These are phyloP conservation scores for Saturnispora saitoi DNA, from an alignment of 805 yeast genomes.

Conservation along the genomic window DNA sequence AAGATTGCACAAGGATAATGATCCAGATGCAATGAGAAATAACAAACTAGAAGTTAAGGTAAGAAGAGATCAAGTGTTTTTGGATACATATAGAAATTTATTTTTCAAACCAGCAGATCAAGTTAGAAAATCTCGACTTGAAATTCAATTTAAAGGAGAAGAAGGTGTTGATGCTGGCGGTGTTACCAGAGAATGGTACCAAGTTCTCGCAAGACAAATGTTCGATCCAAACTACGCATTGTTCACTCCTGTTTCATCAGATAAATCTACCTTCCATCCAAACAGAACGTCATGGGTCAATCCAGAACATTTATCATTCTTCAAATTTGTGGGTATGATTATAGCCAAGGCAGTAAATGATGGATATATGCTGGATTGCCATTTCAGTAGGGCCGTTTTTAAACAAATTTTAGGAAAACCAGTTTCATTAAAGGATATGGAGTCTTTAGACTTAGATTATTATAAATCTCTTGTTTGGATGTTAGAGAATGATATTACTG, in stretches of 20 bases:
- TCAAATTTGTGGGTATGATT: conserved; percentile 87
- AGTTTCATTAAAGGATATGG: conserved; percentile 88
- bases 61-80: conserved; percentile 82
- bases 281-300: conserved; percentile 86
- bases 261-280: conserved; percentile 91
- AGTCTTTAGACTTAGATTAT: conserved; percentile 83
- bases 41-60: conserved; percentile 56
- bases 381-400: conserved; percentile 91
- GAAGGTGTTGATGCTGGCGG: conserved; percentile 99
- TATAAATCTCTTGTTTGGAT: conserved; percentile 92
- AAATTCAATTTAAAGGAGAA: conserved; percentile 83
- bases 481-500: conserved; percentile 93
- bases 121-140: conserved; percentile 62
- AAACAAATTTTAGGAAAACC: conserved; percentile 72
- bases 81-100: conserved; percentile 79
- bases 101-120: conserved; percentile 73
- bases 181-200: conserved; percentile 95
- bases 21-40: conserved; percentile 25
- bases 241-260: conserved; percentile 85
- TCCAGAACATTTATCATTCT: conserved; percentile 87
- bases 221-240: conserved; percentile 92
- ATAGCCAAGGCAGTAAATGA: conserved; percentile 93
- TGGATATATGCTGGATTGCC: conserved; percentile 80
- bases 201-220: conserved; percentile 87
- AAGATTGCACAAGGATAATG: conserved; percentile 48